Evolutionary conservation across 805 yeast species (phyloP), one percentile per base, ranked within the genome.

Genomic region (Suhomyces kilbournensis): DNA sequence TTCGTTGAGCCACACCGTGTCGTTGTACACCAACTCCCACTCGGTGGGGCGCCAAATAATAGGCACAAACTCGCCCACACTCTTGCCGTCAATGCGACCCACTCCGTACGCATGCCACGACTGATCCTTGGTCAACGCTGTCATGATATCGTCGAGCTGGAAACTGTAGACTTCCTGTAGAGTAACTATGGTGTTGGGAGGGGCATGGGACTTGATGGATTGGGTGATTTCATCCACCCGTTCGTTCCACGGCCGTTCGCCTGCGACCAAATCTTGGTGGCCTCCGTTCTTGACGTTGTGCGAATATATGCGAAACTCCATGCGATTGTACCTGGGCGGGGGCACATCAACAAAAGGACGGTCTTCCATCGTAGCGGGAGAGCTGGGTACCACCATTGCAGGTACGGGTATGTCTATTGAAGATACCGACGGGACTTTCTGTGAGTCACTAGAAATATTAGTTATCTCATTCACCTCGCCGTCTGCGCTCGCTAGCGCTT

Each of bases 231-330:
- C 56, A 26, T 55, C 55, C 34, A 51, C 52, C 19, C 74, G 51
- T 14, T 56, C 50, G 1, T 44, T 40, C 74, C 74, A 69, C 22
- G 60, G 55, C 32, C 49, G 55, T 54, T 69, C 74, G 10, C 69
- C 72, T 1, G 58, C 51, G 14, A 48, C 66, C 4, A 67, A 54
- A 7, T 44, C 47, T 7, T 51, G 56, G 50, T 60, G 63, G 20
- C 63, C 67, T 7, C 69, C 73, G 51, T 65, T 69, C 43, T 68
- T 69, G 50, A 71, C 59, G 57, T 71, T 71, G 49, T 71, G 75
- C 10, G 73, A 65, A 52, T 71, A 71, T n/a, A 71, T 56, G 19
- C 76, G 60, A 53, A 71, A 65, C n/a, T 42, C 49, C 3, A 69
- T 30, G 3, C 64, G 58, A 1, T 44, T 51, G 34, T 57, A 44